Percentiles rank a stretch among this genome's conserved stretches.
These are phyloP conservation scores for Vitellaria paradoxa DNA, from an alignment of 179 eudicot species.

Conservation along the genomic window DNA sequence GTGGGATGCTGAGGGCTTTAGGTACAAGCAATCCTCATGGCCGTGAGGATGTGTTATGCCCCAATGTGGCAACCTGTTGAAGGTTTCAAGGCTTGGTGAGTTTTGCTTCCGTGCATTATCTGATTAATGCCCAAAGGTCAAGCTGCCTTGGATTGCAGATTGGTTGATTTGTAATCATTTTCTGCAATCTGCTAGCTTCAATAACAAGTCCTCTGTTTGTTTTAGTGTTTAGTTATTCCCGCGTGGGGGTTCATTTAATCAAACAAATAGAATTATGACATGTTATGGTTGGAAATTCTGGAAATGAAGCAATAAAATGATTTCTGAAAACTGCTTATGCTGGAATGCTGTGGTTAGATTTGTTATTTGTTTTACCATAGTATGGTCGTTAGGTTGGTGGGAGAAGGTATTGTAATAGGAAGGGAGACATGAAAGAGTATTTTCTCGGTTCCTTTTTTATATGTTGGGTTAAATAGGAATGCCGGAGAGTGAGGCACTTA, in stretches of 20 bases:
- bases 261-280: not conserved
- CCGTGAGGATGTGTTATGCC: constrained; percentile 37
- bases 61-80: constrained; percentile 13
- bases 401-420: not conserved
- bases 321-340: not conserved
- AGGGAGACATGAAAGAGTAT: not conserved
- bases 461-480: too few species aligned
- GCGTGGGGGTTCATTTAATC: not conserved
- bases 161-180: not conserved
- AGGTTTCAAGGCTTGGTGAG: constrained; percentile 37
- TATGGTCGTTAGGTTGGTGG: not conserved
- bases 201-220: not conserved
- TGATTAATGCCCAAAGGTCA: constrained; percentile 15
- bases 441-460: not conserved
- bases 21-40: constrained; percentile 79
- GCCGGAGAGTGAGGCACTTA: too few species aligned
- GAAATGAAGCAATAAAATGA: not conserved
- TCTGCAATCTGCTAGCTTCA: constrained; percentile 24
- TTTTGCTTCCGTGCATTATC: not conserved
- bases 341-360: not conserved
- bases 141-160: constrained; percentile 1
- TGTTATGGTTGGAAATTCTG: not conserved
- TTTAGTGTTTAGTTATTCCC: not conserved
- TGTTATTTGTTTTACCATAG: not conserved
- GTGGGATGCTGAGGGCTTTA: constrained; percentile 54